Evolutionary conservation across 2,329 filamentous ascomycete species (phyloP), one percentile per base, ranked within the genome.

Genomic region (Paraphoma chrysanthemicola): DNA sequence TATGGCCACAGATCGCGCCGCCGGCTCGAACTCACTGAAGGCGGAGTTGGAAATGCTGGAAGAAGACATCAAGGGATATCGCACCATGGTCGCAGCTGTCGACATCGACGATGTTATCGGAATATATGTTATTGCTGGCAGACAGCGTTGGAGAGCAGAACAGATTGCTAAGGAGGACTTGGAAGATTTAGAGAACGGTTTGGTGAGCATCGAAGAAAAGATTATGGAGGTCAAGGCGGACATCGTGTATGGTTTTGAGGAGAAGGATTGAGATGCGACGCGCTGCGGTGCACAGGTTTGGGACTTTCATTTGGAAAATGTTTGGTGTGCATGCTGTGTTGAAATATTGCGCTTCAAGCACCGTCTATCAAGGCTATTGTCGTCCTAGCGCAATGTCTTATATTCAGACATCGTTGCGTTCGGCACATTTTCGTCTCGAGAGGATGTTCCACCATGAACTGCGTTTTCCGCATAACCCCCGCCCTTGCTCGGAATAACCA

Each of bases 1-100:
- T 2, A 44, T 59, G 18, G 44, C 56, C 5, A 56, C 59, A 11
- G 53, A 62, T 31, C 57, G 52, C 33, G 54, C 43, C 2, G 44
- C 49, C 8, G 56, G 54, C 8, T 33, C 52, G 0, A 51, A 54
- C 18, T 65, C 64, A 6, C 38, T 65, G 1, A 60, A 56, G 29
- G 62, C 54, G 1, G 60, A 65, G 47, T 47, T 67, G 2, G 45
- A 62, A 2, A 57, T 67, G 56, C 23, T 63, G 18, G 49, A 56
- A 29, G 23, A 48, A 3, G 62, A 65, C 10, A 33, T 65, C 7
- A 30, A 48, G 9, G 42, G 53, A 3, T 67, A 65, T 14, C 47
- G 56, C 0, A 30, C 16, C 12, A 38, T 65, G 0, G 51, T 54
- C 1, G 53, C 45, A 9, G 30, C 44, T 1, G 51, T 65, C 5